These are phyloP conservation scores for Lineolata rhizophorae DNA, from an alignment of 495 filamentous ascomycete genomes.

Conservation along the genomic window DNA sequence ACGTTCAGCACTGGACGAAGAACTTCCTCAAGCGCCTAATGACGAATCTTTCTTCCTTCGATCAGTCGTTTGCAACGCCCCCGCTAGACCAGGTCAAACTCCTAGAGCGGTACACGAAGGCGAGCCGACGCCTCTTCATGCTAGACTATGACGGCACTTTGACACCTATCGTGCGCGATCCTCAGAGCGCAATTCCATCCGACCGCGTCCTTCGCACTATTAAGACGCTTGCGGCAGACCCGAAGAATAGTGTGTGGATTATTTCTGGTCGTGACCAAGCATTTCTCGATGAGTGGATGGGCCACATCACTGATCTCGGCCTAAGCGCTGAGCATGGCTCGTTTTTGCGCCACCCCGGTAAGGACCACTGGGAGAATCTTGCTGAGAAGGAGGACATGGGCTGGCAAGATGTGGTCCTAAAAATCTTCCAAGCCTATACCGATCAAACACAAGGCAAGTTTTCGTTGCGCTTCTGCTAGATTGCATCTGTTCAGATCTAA, in stretches of 20 bases:
- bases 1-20: slow-evolving; percentile 62
- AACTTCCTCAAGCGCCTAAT: slow-evolving; percentile 55
- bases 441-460: slow-evolving; percentile 51
- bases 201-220: slow-evolving; percentile 59
- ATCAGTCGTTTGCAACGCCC: slow-evolving; percentile 55
- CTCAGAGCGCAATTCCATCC: slow-evolving; percentile 66
- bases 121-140: slow-evolving; percentile 69
- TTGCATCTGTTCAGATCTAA: slow-evolving; percentile 1
- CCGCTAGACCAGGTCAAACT: slow-evolving; percentile 50
- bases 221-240: slow-evolving; percentile 55
- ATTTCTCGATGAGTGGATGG: slow-evolving; percentile 72
- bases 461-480: neutral
- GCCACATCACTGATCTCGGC: slow-evolving; percentile 62
- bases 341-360: slow-evolving; percentile 61
- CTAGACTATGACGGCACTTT: slow-evolving; percentile 97
- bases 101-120: slow-evolving; percentile 45
- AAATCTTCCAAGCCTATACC: slow-evolving; percentile 65
- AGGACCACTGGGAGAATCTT: slow-evolving; percentile 62
- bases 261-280: slow-evolving; percentile 82
- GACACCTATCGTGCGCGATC: slow-evolving; percentile 86
- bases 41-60: slow-evolving; percentile 52
- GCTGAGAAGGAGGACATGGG: slow-evolving; percentile 65
- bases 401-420: slow-evolving; percentile 66
- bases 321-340: slow-evolving; percentile 91
- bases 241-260: slow-evolving; percentile 83